Conservation (phyloP, 345 rosid species). For the Orychophragmus violaceus region DNA sequence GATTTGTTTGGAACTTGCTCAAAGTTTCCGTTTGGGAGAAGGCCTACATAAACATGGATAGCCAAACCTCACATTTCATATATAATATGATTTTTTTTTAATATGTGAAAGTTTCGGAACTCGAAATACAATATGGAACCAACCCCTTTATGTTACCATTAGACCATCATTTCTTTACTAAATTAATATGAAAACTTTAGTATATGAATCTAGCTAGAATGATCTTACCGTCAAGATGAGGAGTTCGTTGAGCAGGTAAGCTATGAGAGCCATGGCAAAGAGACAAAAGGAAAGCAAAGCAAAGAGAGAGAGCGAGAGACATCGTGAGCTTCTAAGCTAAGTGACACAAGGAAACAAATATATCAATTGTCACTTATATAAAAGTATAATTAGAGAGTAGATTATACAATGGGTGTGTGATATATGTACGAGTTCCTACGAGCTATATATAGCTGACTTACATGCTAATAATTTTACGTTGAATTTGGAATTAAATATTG, state of each 20-base stretch:
- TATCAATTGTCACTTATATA: not conserved
- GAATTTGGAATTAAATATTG: not conserved
- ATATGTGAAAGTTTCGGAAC: too few relatives aligned
- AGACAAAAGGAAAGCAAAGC: slow-evolving; percentile 4
- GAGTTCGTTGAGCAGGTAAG: not conserved
- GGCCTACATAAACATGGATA: slow-evolving; percentile 29
- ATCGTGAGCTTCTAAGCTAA: slow-evolving; percentile 5
- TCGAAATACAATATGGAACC: too few relatives aligned
- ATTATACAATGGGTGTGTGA: not conserved
- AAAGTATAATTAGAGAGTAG: not conserved
- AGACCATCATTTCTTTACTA: too few relatives aligned
- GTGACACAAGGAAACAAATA: not conserved
- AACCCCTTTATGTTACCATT: too few relatives aligned
- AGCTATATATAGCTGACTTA: slow-evolving; percentile 25
- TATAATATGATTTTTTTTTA: too few relatives aligned
- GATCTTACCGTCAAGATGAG: slow-evolving; percentile 29
- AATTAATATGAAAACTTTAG: too few relatives aligned
- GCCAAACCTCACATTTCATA: not conserved
- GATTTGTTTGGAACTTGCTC: slow-evolving; percentile 51
- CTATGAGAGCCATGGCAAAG: slow-evolving; percentile 12
- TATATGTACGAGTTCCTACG: slow-evolving; percentile 3
- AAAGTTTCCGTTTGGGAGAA: slow-evolving; percentile 67
- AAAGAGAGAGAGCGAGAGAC: slow-evolving; percentile 22
- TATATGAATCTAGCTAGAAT: too few relatives aligned
- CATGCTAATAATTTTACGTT: not conserved